Evolutionary conservation across 305 asterid genomes (phyloP), one percentile per base, ranked within the genome.

Genomic region (Plantago lanceolata): DNA sequence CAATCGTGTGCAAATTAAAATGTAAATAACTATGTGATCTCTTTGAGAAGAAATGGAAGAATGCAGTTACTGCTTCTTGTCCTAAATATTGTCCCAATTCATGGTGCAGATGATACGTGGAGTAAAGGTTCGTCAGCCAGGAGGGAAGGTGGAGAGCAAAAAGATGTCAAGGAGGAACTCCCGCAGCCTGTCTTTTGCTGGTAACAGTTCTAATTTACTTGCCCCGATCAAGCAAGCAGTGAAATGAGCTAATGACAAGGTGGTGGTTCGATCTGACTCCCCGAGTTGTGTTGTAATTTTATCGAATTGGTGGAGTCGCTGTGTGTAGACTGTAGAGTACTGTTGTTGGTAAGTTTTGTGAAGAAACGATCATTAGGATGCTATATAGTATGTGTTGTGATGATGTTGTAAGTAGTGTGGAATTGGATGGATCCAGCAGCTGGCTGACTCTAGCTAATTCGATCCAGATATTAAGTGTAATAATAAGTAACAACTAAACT

Each of bases 101-200:
- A 31, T 17, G 20, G 55, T 68, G 76, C 82, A 94, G 99, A 71
- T 94, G 93, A 90, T 94, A 20, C 83, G 99, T 15, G 99, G 99
- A 48, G 93, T 94, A 11, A 94, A 94, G 71, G 97, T 94, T 48
- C 79, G 96, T 15, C 88, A 78, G 71, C 76, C 87, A 0, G 96
- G 85, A 17, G 20, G 75, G 24, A 85, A 84, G 69, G 40, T 76
- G 24, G 98, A 87, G 66, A 73, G 70, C 33, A 90, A 90, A 82
- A 87, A 92, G 72, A 89, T 84, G 28, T 76, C 79, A 52, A 86
- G 76, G 81, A 82, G 76, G 45, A 82, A 81, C 76, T 61, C 52
- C 19, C 84, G 88, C 59, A 75, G 60, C 67, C 35, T 74, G 49
- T 63, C 81, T 19, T 44, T 73, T 19, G 74, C 78, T 1, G 70